Evolutionary conservation across 257 asterid species (phyloP).

Genomic region (Nicotiana knightiana): DNA sequence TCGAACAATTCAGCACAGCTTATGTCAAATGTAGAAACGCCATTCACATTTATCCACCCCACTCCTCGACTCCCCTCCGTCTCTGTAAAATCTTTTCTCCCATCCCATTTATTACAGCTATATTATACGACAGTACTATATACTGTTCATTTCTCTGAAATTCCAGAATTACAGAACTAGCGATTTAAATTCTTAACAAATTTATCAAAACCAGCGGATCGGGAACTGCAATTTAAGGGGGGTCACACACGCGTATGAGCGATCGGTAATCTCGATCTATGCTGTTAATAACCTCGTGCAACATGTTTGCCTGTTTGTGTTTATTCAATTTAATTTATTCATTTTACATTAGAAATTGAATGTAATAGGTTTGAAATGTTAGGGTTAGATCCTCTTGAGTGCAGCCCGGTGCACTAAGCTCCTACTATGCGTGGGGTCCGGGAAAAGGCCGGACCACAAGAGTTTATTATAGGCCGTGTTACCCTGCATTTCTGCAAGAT

Average conservation of each 20-base stretch:
- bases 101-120: background rate
- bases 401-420: too few species aligned
- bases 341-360: background rate
- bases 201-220: background rate
- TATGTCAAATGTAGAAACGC: background rate
- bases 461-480: too few species aligned
- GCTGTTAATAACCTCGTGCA: background rate
- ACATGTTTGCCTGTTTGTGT: background rate
- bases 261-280: background rate
- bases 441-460: too few species aligned
- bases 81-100: background rate
- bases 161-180: background rate
- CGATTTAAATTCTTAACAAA: background rate
- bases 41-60: background rate
- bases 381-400: background rate
- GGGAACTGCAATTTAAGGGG: background rate
- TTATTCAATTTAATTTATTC: background rate
- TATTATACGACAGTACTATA: background rate
- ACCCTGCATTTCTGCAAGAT: too few species aligned
- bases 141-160: background rate
- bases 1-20: background rate
- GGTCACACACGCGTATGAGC: background rate
- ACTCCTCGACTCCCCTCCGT: background rate
- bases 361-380: background rate
- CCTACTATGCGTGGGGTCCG: too few species aligned